Conservation (phyloP, 1,139 yeast genomes). For the Diutina neorugosa region DNA sequence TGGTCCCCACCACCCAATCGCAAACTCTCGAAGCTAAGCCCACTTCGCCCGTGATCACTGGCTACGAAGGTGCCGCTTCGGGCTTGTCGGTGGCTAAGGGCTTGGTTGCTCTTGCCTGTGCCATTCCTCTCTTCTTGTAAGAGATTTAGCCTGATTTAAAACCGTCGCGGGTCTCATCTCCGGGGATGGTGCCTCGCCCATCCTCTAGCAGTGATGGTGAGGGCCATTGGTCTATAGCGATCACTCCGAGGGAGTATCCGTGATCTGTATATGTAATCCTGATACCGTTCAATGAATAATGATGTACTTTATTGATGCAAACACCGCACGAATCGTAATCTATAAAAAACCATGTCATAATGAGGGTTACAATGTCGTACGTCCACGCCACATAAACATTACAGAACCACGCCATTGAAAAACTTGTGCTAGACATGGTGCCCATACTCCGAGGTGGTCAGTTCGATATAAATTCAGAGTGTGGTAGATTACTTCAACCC, state of each 20-base stretch:
- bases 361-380: too few relatives aligned
- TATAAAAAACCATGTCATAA: too few relatives aligned
- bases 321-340: neutral
- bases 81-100: neutral
- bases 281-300: neutral
- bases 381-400: too few relatives aligned
- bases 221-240: neutral
- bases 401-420: too few relatives aligned
- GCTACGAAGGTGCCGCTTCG: neutral
- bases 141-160: neutral
- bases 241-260: neutral
- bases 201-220: neutral
- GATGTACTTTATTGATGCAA: neutral
- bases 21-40: neutral
- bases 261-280: neutral
- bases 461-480: too few relatives aligned
- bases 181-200: neutral
- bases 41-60: neutral
- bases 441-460: too few relatives aligned
- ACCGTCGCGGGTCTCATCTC: neutral
- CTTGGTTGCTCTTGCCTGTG: neutral
- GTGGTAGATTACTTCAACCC: too few relatives aligned
- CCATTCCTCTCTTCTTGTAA: conserved; percentile 1
- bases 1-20: neutral
- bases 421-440: too few relatives aligned